Evolutionary conservation across 1,284 basidiomycete species (phyloP), one percentile per base, ranked within the genome.

Genomic region (Boletus mariae): DNA sequence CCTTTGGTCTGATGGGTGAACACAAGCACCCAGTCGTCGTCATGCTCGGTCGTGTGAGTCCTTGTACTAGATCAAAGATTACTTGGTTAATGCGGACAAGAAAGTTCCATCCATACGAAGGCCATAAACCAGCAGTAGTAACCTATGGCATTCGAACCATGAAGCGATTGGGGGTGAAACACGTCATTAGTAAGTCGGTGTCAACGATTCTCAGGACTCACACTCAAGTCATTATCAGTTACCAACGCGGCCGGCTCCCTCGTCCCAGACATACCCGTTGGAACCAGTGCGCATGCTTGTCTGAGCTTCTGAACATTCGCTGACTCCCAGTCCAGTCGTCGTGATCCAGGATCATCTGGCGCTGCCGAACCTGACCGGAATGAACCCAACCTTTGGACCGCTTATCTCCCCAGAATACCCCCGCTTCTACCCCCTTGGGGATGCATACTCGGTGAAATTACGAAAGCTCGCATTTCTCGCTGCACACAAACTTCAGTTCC

Each of bases 171-270:
- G 91, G 92, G 4, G 79, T 91, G 41, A 79, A 80, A 59, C 75
- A 87, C 56, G 67, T 93, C 52, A 85, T 94, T 58, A 84, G 90
- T 91, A 61, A 57, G 83, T 71, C 17, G 3, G 3, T 25, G 40
- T 37, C 32, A 9, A 53, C 26, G 11, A 29, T 31, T 45, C 37
- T 11, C 35, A 26, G 7, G 28, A 41, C 43, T 20, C 13, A 41
- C 31, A 48, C 17, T 59, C 25, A 57, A 32, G n/a, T 41, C 52
- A 37, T 56, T 42, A 40, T 49, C 43, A 92, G 90, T 94, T 44
- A 94, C 91, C 25, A 94, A 94, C 64, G 92, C 92, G 10, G 81
- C 90, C 20, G 92, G 91, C 23, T 85, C 84, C 7, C 74, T 94
- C 23, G 90, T 88, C 63, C 83, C 85, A 8, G 61, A 73, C 4